Conservation (phyloP, 306 rosid genomes). For the Quercus glauca region DNA sequence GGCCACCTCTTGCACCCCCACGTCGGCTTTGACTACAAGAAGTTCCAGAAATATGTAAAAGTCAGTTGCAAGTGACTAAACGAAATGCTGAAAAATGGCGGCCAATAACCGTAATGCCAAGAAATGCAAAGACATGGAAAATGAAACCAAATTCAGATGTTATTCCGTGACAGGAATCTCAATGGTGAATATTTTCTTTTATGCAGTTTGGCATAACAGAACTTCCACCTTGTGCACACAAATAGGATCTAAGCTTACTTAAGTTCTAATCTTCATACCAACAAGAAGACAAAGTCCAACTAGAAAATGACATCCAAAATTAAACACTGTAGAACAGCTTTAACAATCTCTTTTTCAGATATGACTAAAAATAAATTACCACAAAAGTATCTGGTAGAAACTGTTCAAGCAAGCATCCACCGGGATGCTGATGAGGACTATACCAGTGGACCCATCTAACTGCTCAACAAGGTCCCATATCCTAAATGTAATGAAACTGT, state of each 20-base stretch:
- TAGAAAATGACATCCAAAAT: neutral
- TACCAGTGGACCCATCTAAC: neutral
- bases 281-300: neutral
- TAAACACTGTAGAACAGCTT: neutral
- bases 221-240: neutral
- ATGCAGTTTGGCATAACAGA: neutral
- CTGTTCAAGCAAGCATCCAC: neutral
- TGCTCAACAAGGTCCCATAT: neutral
- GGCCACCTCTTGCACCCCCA: slow-evolving; percentile 50
- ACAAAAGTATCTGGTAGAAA: neutral
- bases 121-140: too few relatives aligned
- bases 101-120: neutral
- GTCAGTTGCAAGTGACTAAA: neutral
- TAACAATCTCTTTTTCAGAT: neutral
- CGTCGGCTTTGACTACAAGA: slow-evolving; percentile 46
- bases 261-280: neutral
- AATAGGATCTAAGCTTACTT: neutral
- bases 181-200: neutral
- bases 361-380: neutral
- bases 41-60: neutral
- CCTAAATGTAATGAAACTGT: neutral
- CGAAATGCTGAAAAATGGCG: neutral
- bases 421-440: neutral
- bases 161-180: neutral
- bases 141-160: neutral